Evolutionary conservation across 352 stramenopile species (phyloP), one percentile per base, ranked within the genome.

Genomic region (Phytopythium litorale): DNA sequence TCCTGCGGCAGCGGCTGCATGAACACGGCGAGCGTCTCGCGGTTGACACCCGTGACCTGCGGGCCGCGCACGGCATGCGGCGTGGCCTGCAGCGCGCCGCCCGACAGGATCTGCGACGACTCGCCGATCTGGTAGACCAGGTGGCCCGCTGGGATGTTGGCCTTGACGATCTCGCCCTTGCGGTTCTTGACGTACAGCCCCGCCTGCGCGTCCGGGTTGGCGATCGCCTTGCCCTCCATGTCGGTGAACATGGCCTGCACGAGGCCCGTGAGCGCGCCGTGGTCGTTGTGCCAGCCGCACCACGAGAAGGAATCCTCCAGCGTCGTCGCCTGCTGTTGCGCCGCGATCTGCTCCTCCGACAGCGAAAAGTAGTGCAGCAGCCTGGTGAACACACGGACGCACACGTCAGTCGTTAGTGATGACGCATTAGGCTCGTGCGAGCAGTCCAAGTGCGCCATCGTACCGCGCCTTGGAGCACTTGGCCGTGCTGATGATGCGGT

Each of bases 251-350:
- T 89, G 50, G 91, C 92, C 56, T 97, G 92, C 25, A 98, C 78
- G 6, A 98, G 79, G 9, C 93, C 96, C 35, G 97, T 99, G 30
- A 99, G 73, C 28, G 89, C 97, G 53, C 96, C 95, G 72, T 98
- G 91, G 76, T 98, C 97, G 58, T 98, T 98, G 77, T 99, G 97
- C 96, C 96, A 99, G 58, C 97, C 96, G 73, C 97, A 99, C 97
- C 97, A 99, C 23, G 91, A 96, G 68, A 98, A 98, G 25, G 88
- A 80, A 33, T 81, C 76, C 52, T 89, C 84, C 11, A 84, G 71
- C 30, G 76, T 79, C 53, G 51, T 61, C 0, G 80, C 76, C 21
- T 72, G 43, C 37, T 74, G 60, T 52, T 87, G 81, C 42, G 64
- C 56, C 21, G 71, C 70, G 64, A 92, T 87, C 56, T 84, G 77